Evolutionary conservation across 2,329 filamentous ascomycete species (phyloP).

Genomic region (Parastagonospora nodorum): DNA sequence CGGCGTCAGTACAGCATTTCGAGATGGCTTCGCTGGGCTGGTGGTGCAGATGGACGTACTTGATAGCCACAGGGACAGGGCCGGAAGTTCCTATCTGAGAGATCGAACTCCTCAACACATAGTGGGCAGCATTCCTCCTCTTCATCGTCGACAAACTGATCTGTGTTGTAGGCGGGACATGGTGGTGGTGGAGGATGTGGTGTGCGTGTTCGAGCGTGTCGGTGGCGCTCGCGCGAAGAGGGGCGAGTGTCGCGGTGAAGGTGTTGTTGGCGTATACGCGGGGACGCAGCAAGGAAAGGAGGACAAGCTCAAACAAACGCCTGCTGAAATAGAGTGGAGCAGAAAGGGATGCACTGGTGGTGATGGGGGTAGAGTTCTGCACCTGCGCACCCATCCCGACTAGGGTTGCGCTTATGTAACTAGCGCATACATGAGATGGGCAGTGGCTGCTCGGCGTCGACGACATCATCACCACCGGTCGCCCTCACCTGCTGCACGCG

Average conservation of each 20-base stretch:
- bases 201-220: constrained; percentile 13
- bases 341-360: constrained; percentile 29
- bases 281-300: constrained; percentile 21
- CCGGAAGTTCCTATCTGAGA: constrained; percentile 94
- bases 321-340: constrained; percentile 26
- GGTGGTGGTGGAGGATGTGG: constrained; percentile 18
- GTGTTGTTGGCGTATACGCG: constrained; percentile 2
- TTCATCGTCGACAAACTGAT: constrained; percentile 61
- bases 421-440: constrained; percentile 1
- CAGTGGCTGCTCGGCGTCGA: constrained; percentile 19
- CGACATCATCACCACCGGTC: constrained; percentile 28
- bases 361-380: constrained; percentile 29
- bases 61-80: constrained; percentile 98
- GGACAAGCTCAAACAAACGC: constrained; percentile 35
- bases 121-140: constrained; percentile 74
- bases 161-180: constrained; percentile 57
- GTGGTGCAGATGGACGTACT: constrained; percentile 60
- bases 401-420: constrained; percentile 5
- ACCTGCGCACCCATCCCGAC: constrained; percentile 20
- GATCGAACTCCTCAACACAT: constrained; percentile 98
- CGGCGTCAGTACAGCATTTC: constrained; percentile 28
- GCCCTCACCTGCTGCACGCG: constrained; percentile 29
- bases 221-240: constrained; percentile 33
- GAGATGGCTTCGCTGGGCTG: constrained; percentile 12
- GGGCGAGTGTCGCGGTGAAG: constrained; percentile 10